Percentiles rank a stretch among this genome's conserved stretches.
These are phyloP conservation scores for Buxus sempervirens DNA, from an alignment of 164 flowering plant species.

Conservation along the genomic window DNA sequence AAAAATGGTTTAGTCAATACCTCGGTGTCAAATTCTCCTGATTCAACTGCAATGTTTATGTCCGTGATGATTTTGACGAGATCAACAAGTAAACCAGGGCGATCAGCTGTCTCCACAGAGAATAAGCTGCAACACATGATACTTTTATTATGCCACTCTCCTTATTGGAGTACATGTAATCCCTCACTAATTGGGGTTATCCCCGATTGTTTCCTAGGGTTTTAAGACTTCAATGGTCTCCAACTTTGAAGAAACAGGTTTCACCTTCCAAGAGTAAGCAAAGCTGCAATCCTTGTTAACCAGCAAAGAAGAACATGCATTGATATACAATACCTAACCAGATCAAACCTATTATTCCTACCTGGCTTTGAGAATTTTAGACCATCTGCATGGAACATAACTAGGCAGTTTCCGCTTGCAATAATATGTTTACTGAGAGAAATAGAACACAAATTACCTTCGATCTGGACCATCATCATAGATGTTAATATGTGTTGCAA, in stretches of 20 bases:
- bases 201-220: not conserved
- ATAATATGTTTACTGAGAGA: not conserved
- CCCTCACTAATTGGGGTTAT: not conserved
- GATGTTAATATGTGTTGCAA: conserved; percentile 75
- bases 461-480: conserved; percentile 78
- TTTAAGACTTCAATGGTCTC: no score
- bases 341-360: not conserved
- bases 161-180: no score
- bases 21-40: conserved; percentile 99
- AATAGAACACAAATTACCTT: conserved; percentile 48
- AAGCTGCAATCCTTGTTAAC: no score
- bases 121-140: conserved; percentile 57
- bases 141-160: not conserved
- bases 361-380: not conserved
- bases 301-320: no score
- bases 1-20: conserved; percentile 24
- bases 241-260: no score
- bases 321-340: not conserved
- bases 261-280: no score
- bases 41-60: conserved; percentile 66
- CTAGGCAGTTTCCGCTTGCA: not conserved
- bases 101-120: conserved; percentile 79
- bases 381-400: not conserved
- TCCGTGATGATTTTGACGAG: conserved; percentile 87
- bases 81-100: conserved; percentile 93